Evolutionary conservation across 441 rosid genomes (phyloP).

Genomic region (Croton setiger): DNA sequence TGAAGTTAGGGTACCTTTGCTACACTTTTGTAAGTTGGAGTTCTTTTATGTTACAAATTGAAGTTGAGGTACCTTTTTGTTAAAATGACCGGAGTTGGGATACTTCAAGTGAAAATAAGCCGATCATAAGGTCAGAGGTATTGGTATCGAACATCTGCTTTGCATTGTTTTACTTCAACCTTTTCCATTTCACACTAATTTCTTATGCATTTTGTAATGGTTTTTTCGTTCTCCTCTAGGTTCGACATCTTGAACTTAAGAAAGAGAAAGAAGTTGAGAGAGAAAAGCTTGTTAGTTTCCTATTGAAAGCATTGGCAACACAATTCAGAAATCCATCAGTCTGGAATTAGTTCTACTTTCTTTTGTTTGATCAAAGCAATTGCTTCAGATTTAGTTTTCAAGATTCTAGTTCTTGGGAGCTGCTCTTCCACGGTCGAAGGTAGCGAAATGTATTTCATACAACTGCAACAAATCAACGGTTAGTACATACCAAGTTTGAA

Average conservation of each 20-base stretch:
- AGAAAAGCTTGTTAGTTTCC: conserved; percentile 62
- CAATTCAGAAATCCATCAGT: conserved; percentile 74
- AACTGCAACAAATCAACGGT: too few relatives aligned
- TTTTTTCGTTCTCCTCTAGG: conserved; percentile 34
- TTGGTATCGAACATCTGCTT: too few relatives aligned
- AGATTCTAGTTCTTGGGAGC: conserved; percentile 4
- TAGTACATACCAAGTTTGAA: neutral
- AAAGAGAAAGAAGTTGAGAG: conserved; percentile 73
- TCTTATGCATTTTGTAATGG: too few relatives aligned
- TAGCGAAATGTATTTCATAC: neutral
- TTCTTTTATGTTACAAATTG: too few relatives aligned
- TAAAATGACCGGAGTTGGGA: too few relatives aligned
- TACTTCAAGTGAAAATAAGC: too few relatives aligned
- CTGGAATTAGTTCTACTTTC: conserved; percentile 44
- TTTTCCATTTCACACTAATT: too few relatives aligned
- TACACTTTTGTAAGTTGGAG: too few relatives aligned
- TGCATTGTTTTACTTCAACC: too few relatives aligned
- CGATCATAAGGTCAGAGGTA: too few relatives aligned
- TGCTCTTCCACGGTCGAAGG: neutral
- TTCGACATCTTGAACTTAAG: conserved; percentile 80
- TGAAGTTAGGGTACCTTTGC: too few relatives aligned
- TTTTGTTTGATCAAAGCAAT: neutral
- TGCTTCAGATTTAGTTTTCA: neutral
- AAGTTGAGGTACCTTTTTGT: too few relatives aligned
- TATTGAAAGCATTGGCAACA: conserved; percentile 60